Evolutionary conservation across 169 alveolate genomes (phyloP).

Genomic region (Plasmodium billcollinsi): DNA sequence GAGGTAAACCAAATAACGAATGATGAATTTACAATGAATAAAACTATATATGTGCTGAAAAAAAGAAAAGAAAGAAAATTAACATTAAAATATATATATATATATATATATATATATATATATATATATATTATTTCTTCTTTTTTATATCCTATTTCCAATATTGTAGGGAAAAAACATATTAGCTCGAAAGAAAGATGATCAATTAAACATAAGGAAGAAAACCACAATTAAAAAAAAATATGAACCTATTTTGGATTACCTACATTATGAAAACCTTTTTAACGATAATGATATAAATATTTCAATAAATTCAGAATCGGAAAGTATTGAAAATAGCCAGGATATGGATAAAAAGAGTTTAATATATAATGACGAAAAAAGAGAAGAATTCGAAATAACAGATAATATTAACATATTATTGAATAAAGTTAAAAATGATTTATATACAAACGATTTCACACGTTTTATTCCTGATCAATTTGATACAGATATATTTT

Average conservation of each 20-base stretch:
- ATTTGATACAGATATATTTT: slow-evolving; percentile 38
- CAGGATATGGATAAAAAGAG: neutral
- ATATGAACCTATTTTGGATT: slow-evolving; percentile 23
- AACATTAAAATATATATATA: neutral
- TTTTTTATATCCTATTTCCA: neutral
- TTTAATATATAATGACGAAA: neutral
- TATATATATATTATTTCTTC: neutral
- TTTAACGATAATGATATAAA: slow-evolving; percentile 21
- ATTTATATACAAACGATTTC: slow-evolving; percentile 23
- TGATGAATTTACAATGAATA: neutral
- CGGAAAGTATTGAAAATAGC: slow-evolving; percentile 18
- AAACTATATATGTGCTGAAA: neutral
- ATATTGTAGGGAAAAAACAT: neutral
- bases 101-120: too few species aligned
- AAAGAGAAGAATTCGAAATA: slow-evolving; percentile 32
- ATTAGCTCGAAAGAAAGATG: slow-evolving; percentile 17
- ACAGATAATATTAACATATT: slow-evolving; percentile 20
- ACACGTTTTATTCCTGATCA: slow-evolving; percentile 44
- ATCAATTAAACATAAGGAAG: slow-evolving; percentile 9
- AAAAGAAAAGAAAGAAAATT: neutral
- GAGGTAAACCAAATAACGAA: neutral
- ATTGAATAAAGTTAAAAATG: slow-evolving; percentile 23
- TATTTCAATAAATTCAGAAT: slow-evolving; percentile 18
- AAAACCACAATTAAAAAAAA: slow-evolving; percentile 20
- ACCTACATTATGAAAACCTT: slow-evolving; percentile 45